Base-by-base conservation (phyloP, 768 basidiomycete species). In the Kwoniella dejecticola region DNA sequence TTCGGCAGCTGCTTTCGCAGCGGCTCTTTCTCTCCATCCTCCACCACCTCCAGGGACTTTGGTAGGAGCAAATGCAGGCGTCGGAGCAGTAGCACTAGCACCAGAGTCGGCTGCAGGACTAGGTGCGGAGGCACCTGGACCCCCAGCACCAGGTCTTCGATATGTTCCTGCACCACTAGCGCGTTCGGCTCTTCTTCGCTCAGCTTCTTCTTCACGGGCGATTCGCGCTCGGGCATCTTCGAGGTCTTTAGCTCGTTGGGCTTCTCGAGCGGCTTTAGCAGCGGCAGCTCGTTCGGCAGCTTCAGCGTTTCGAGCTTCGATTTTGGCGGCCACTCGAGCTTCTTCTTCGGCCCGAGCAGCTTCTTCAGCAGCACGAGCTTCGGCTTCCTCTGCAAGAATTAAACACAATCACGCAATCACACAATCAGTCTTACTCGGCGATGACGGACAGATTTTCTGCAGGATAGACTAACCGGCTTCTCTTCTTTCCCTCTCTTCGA, bases 311-410 rank as follows among this genome's bases (percentile, higher is more conserved):
- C 64, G 45, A 19, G 58, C 64, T 52, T 77, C 77, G 48, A 70
- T 69, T 48, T 70, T 69, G 5, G 69, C 75, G 12, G 62, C 47
- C 33, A 66, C 72, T 19, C 52, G 45, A n/a, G 61, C 59, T 26
- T 84, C 83, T 56, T 85, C 83, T 17, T 62, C 79, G 26, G 83
- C 83, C 83, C 1, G 77, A 79, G 68, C 66, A 36, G 83, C 84
- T 66, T 86, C 90, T 69, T 90, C 88, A 47, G 82, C 86, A 69
- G 85, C 83, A 53, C 80, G 85, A 75, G 85, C 85, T 66, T 81
- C 83, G 59, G 82, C 85, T 64, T 86, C 86, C 4, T 67, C 63
- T 41, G 67, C 57, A 44, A 45, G 23, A 38, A 41, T 19, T 21
- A 46, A 31, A 46, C 17, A 50, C 33, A 36, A 7, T 42, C 69